phyloP scores from a whole-genome alignment of 2,329 filamentous ascomycete species.

The Curvularia eragrostidis region DNA sequence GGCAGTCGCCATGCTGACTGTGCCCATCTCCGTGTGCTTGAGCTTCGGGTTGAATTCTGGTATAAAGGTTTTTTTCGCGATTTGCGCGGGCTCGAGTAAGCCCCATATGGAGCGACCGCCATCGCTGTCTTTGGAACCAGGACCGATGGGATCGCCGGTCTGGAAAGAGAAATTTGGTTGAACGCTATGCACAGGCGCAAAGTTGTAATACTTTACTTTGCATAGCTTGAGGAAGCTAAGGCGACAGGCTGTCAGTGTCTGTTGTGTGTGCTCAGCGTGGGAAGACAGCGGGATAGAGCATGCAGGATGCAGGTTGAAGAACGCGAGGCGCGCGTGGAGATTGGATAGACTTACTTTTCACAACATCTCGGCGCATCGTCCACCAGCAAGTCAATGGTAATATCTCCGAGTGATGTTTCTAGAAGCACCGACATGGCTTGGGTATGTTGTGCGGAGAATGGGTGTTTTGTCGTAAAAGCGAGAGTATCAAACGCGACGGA shows the following conservation, averaged over 20 bases:
- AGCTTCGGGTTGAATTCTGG: conserved; percentile 86
- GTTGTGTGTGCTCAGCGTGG: conserved; percentile 60
- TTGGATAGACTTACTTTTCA: conserved; percentile 76
- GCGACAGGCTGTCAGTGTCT: conserved; percentile 59
- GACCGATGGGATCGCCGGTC: conserved; percentile 91
- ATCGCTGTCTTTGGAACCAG: conserved; percentile 82
- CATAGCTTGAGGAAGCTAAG: conserved; percentile 94
- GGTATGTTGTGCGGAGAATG: conserved; percentile 19
- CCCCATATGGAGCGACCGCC: conserved; percentile 95
- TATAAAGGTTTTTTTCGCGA: conserved; percentile 76
- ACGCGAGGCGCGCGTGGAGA: conserved; percentile 22
- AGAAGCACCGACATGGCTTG: conserved; percentile 84
- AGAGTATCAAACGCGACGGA: conserved; percentile 11
- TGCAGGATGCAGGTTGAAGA: conserved; percentile 31
- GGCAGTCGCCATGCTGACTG: conserved; percentile 96
- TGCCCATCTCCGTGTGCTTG: conserved; percentile 87
- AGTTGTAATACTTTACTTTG: conserved; percentile 99
- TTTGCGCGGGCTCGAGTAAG: conserved; percentile 65
- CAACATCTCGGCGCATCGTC: conserved; percentile 90
- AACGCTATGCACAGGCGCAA: conserved; percentile 86
- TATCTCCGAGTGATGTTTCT: conserved; percentile 90
- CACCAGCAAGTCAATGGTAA: conserved; percentile 90
- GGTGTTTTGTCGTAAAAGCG: conserved; percentile 35
- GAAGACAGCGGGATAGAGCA: conserved; percentile 35
- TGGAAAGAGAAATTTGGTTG: conserved; percentile 97